Evolutionary conservation across 1,284 basidiomycete genomes (phyloP).

Genomic region (Malassezia equina): DNA sequence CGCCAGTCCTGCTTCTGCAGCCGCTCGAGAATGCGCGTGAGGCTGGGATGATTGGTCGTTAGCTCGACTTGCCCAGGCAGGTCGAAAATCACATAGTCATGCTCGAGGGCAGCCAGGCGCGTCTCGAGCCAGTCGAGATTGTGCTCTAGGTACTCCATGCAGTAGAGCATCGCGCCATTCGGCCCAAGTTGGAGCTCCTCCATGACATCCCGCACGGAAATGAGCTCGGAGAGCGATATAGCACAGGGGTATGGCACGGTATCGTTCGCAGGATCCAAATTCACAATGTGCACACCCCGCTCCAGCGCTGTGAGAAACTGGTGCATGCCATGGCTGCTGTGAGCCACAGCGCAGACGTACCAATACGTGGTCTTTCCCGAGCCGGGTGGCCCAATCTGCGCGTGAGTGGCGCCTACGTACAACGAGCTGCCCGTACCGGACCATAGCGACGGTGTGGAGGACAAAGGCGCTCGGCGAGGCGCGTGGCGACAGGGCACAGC

Average conservation of each 20-base stretch:
- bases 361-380: conserved; percentile 45
- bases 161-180: conserved; percentile 93
- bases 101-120: conserved; percentile 52
- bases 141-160: conserved; percentile 90
- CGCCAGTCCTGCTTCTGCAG: conserved; percentile 56
- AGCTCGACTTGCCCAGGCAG: conserved; percentile 95
- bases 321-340: conserved; percentile 19
- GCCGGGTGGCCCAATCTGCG: conserved; percentile 33
- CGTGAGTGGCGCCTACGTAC: conserved; percentile 3
- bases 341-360: background rate
- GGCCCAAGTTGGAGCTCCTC: conserved; percentile 74
- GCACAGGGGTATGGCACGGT: conserved; percentile 79
- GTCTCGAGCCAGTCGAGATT: conserved; percentile 84
- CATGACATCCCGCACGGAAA: conserved; percentile 84
- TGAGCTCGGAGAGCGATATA: conserved; percentile 72
- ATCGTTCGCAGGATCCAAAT: conserved; percentile 91
- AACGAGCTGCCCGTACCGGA: conserved; percentile 15
- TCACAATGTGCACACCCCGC: conserved; percentile 77
- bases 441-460: conserved; percentile 8
- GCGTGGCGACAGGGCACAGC: background rate
- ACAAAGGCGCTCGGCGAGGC: background rate
- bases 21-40: conserved; percentile 63
- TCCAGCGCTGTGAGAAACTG: conserved; percentile 70
- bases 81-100: conserved; percentile 77
- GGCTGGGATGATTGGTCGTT: conserved; percentile 69